Evolutionary conservation across 2,329 filamentous ascomycete genomes (phyloP).

Genomic region (Mycosphaerella sp.): DNA sequence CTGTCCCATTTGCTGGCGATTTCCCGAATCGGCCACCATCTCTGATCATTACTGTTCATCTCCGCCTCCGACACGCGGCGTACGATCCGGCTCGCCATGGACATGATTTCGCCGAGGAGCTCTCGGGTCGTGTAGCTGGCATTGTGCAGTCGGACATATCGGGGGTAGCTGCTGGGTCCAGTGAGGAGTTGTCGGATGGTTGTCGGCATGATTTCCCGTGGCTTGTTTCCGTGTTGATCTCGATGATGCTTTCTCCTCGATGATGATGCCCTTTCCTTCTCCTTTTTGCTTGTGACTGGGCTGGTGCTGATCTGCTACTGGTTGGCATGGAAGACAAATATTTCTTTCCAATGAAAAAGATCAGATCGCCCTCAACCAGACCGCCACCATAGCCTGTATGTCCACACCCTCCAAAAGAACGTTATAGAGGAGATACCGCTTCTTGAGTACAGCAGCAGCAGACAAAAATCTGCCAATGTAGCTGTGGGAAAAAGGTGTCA

Average conservation of each 20-base stretch:
- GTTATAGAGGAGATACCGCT: too few relatives aligned
- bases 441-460: too few relatives aligned
- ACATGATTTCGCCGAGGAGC: slow-evolving; percentile 15
- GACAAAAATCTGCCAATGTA: neutral
- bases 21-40: slow-evolving; percentile 16
- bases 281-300: too few relatives aligned
- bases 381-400: too few relatives aligned
- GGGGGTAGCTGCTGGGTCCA: slow-evolving; percentile 9
- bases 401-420: too few relatives aligned
- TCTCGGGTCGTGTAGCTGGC: slow-evolving; percentile 12
- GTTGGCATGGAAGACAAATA: too few relatives aligned
- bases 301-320: too few relatives aligned
- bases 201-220: slow-evolving; percentile 3
- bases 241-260: neutral
- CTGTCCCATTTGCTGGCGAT: slow-evolving; percentile 20
- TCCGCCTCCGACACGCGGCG: slow-evolving; percentile 12
- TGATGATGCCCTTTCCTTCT: neutral
- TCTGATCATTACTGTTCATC: slow-evolving; percentile 11
- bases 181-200: slow-evolving; percentile 15
- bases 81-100: slow-evolving; percentile 14
- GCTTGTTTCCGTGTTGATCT: neutral
- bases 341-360: too few relatives aligned
- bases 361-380: too few relatives aligned
- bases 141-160: slow-evolving; percentile 17
- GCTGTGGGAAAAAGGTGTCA: neutral